These are phyloP conservation scores for Neofusicoccum laricinum DNA, from an alignment of 2,329 filamentous ascomycete genomes.

Conservation along the genomic window DNA sequence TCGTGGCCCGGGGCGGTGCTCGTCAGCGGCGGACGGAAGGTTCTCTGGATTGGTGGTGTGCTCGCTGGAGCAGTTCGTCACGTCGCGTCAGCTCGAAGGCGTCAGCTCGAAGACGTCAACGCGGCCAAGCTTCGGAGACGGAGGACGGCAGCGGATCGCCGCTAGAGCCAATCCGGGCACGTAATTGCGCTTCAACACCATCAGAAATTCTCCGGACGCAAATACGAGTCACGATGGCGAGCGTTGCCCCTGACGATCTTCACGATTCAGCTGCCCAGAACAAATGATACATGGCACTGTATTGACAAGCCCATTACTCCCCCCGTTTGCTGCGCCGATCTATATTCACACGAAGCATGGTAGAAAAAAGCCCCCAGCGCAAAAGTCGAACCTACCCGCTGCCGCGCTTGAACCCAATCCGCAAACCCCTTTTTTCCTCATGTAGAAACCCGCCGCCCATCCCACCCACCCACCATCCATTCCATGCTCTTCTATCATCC, in stretches of 20 bases:
- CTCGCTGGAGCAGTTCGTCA: background rate
- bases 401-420: background rate
- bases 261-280: background rate
- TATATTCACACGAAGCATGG: conserved; percentile 6
- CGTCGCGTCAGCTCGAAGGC: background rate
- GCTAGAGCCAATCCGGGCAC: background rate
- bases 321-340: background rate
- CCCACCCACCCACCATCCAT: background rate
- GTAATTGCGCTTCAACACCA: conserved; percentile 11
- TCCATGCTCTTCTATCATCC: background rate
- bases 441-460: background rate
- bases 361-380: background rate
- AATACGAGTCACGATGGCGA: background rate
- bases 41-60: background rate
- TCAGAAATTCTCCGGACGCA: background rate
- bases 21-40: background rate
- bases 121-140: background rate
- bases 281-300: background rate
- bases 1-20: background rate
- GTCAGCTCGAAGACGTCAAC: conserved; percentile 3
- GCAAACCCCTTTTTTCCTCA: background rate
- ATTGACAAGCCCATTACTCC: conserved; percentile 11
- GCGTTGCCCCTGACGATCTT: conserved; percentile 5
- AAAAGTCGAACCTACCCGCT: background rate
- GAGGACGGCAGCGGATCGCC: background rate